Conservation (phyloP, 2,329 filamentous ascomycete species). For the Ophiostoma sp. region DNA sequence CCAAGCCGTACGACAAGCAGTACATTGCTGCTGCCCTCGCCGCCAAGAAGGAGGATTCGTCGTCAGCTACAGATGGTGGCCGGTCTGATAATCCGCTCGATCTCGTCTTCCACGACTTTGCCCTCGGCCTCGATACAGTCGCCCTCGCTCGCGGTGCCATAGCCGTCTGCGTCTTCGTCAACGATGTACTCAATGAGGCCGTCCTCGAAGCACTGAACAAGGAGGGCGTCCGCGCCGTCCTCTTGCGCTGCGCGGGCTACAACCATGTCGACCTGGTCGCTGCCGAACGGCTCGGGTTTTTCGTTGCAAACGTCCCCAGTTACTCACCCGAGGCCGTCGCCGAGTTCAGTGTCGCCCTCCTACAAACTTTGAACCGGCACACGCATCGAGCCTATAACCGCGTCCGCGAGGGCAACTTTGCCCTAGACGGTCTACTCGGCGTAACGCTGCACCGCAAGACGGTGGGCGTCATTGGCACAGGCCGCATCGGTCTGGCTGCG, state of each 20-base stretch:
- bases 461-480: slow-evolving; percentile 65
- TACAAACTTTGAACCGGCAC: slow-evolving; percentile 67
- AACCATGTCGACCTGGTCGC: slow-evolving; percentile 64
- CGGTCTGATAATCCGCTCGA: slow-evolving; percentile 40
- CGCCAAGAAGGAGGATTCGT: slow-evolving; percentile 32
- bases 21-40: slow-evolving; percentile 51
- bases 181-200: slow-evolving; percentile 55
- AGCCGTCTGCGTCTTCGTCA: slow-evolving; percentile 69
- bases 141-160: slow-evolving; percentile 52
- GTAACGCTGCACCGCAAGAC: slow-evolving; percentile 63
- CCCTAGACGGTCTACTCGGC: slow-evolving; percentile 63
- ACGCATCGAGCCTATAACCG: slow-evolving; percentile 69
- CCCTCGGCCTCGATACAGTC: slow-evolving; percentile 57
- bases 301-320: slow-evolving; percentile 65
- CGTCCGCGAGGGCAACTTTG: slow-evolving; percentile 68
- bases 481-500: slow-evolving; percentile 63
- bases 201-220: slow-evolving; percentile 54
- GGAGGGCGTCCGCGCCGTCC: slow-evolving; percentile 56
- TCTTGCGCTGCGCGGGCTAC: slow-evolving; percentile 67
- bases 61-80: background rate
- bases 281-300: slow-evolving; percentile 56
- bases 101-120: slow-evolving; percentile 59
- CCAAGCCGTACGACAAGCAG: slow-evolving; percentile 62
- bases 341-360: slow-evolving; percentile 67
- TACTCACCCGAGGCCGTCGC: slow-evolving; percentile 70